phyloP scores from a whole-genome alignment of 768 basidiomycete genomes.

The Coprinopsis strossmayeri region DNA sequence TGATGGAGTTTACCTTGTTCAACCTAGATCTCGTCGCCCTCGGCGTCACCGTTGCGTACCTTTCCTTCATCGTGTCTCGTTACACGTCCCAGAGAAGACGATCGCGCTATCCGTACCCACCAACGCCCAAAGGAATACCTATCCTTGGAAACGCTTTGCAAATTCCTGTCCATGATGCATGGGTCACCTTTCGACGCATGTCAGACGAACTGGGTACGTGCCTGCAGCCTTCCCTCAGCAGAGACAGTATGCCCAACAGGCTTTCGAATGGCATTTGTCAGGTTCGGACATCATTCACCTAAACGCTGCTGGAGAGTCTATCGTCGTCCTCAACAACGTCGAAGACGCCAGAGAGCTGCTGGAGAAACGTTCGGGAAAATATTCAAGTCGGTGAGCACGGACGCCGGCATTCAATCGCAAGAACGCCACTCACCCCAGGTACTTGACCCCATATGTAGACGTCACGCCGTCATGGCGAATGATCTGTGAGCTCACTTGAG shows the following conservation, averaged over 20 bases:
- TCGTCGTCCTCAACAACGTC: slow-evolving; percentile 9
- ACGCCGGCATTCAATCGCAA: neutral
- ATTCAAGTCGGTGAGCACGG: slow-evolving; percentile 10
- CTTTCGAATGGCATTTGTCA: neutral
- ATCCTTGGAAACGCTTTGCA: slow-evolving; percentile 7
- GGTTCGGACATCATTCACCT: slow-evolving; percentile 7
- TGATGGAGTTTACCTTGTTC: too few relatives aligned
- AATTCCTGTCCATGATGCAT: neutral
- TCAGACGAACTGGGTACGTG: neutral
- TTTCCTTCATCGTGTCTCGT: neutral
- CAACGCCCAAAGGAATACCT: slow-evolving; percentile 7
- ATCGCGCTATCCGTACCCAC: neutral
- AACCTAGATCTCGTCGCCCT: neutral
- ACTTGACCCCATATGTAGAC: neutral
- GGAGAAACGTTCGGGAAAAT: slow-evolving; percentile 8
- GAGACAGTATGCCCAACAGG: neutral
- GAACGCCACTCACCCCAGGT: neutral
- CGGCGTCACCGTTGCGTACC: neutral
- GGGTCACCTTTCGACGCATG: neutral
- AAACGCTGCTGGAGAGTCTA: slow-evolving; percentile 2
- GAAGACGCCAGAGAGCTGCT: slow-evolving; percentile 8
- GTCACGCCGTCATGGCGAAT: neutral
- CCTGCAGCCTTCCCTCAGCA: neutral
- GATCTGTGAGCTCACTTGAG: neutral
- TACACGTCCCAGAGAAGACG: neutral